Evolutionary conservation across 331 rosid genomes (phyloP), one percentile per base, ranked within the genome.

Genomic region (Acacia concinna): DNA sequence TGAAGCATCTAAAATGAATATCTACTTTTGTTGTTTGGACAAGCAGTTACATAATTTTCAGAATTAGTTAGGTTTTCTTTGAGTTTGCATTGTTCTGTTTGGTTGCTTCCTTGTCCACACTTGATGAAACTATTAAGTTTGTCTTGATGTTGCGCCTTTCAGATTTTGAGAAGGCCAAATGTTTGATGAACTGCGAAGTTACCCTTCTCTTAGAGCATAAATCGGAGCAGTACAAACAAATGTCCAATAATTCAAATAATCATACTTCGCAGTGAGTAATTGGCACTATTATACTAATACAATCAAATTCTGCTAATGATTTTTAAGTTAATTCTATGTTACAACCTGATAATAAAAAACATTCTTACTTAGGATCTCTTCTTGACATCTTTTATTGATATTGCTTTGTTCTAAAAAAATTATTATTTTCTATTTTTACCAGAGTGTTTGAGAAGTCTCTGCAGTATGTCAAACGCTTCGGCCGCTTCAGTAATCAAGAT

Each of bases 151-250:
- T 79, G 67, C 31, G 8, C 57, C 51, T 76, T 44, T 34, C 79
- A 80, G 82, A 84, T 54, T 84, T 80, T 80, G 43, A 71, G 60
- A 84, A 84, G 77, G 84, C 87, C 15, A 80, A 84, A 77, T 76
- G 87, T 43, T 68, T 80, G 21, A 80, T 80, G 84, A 80, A 84
- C 74, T 71, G 79, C 56, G 84, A 84, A 73, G 84, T 80, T 71
- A 37, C 82, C 51, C 72, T 80, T 63, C 87, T 84, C 56, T 75
- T 84, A 8, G 79, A 84, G 60, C 87, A 84, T 21, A 72, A 80
- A 71, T 80, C 13, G 46, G 87, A 80, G 54, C 84, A 84, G 79
- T 52, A 41, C 20, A 84, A 80, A 70, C 76, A 76, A 4, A 63
- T 76, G 69, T 76, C 79, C 0, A 78, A 62, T 4, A 63, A 71